These are phyloP conservation scores for Quercus alba DNA, from an alignment of 306 rosid genomes.

Conservation along the genomic window DNA sequence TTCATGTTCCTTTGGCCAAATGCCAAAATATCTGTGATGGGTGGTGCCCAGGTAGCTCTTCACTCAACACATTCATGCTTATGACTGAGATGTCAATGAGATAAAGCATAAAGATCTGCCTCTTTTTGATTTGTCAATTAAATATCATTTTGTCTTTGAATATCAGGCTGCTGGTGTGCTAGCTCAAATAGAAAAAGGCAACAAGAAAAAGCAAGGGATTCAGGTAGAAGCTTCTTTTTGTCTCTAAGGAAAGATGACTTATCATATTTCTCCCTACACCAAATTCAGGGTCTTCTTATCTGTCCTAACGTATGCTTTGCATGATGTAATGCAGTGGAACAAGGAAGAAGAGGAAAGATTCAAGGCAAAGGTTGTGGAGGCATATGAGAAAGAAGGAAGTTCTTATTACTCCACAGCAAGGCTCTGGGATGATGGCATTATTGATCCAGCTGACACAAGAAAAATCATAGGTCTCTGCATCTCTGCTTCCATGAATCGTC, in stretches of 20 bases:
- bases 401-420: constrained; percentile 92
- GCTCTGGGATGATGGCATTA: constrained; percentile 94
- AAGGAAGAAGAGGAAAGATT: constrained; percentile 88
- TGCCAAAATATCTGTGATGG: constrained; percentile 93
- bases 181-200: constrained; percentile 79
- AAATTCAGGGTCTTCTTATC: constrained; percentile 8
- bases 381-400: constrained; percentile 81
- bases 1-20: constrained; percentile 98
- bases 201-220: constrained; percentile 83
- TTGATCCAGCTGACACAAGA: constrained; percentile 97
- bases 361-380: constrained; percentile 71
- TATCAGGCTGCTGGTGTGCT: constrained; percentile 93
- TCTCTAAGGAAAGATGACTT: not conserved
- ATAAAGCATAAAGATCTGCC: not conserved
- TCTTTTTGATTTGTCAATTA: not conserved
- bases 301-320: not conserved
- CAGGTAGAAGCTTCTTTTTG: constrained; percentile 41
- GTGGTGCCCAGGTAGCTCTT: constrained; percentile 83
- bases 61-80: not conserved
- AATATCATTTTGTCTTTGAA: constrained; percentile 2
- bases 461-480: constrained; percentile 69
- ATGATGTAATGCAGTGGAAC: constrained; percentile 55
- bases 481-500: constrained; percentile 75
- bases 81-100: not conserved
- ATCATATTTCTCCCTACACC: not conserved